Base-by-base conservation (phyloP, 2,329 filamentous ascomycete genomes). In the Trichoderma atroviride region DNA sequence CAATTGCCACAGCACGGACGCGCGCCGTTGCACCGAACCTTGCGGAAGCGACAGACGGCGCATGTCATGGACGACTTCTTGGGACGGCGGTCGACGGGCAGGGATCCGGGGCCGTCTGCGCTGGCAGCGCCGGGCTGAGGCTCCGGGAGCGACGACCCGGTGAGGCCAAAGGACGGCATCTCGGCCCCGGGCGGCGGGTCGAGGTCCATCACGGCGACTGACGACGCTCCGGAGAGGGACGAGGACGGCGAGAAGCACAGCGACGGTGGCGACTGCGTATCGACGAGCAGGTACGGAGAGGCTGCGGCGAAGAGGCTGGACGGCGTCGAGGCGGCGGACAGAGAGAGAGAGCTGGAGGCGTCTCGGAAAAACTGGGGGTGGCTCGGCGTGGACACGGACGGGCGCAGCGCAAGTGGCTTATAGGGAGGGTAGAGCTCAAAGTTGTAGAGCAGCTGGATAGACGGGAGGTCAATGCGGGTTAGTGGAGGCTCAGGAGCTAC, bases 21-120 rank as follows among this genome's bases (percentile, higher is more conserved):
- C 14, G 82, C 80, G 43, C 86, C 85, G 74, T 88, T 85, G 78
- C 86, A 88, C 59, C 86, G 85, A 24, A 88, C 86, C 77, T 88
- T 88, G 74, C 86, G 84, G 60, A 83, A 81, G 27, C 85, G 83
- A 71, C 85, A 87, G 13, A 85, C 86, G 71, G 83, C 81, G 75
- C 85, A 87, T n/a, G 85, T 87, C 40, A 81, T 77, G 22, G 81
- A 81, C 52, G 81, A 81, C 69, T 82, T 81, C 71, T 82, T 83
- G 29, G 78, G 79, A 55, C 78, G 79, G 67, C 77, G 78, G 66
- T 78, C 75, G 19, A 55, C n/a, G 35, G 66, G 31, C 57, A 61
- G 75, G 74, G 56, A 35, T 35, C 63, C 63, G 63, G 52, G 35
- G 22, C 61, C 62, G 19, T 65, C 50, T 52, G 24, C 37, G 24